Evolutionary conservation across 2,329 filamentous ascomycete genomes (phyloP), one percentile per base, ranked within the genome.

Genomic region (Cladosporium colombiae): DNA sequence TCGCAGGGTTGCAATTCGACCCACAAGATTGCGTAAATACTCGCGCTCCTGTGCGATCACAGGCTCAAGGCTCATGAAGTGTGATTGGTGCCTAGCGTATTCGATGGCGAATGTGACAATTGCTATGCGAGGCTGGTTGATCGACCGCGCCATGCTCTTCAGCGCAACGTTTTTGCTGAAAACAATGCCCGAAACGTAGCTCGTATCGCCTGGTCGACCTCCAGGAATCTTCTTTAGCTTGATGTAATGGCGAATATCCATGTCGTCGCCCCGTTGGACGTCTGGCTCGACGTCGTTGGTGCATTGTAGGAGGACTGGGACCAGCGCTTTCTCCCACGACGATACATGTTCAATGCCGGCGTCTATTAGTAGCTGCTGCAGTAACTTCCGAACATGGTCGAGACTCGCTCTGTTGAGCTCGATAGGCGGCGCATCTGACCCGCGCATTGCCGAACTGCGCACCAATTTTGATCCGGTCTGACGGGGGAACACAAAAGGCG

Each of bases 61-160:
- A 46, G 94, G 94, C 72, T 98, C 93, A 59, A 99, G 81, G 73
- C 95, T 99, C 93, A 99, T 97, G 76, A 99, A 98, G 76, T 98
- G 93, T 69, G 92, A 87, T 74, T 94, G 89, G 71, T 97, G 93
- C 46, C 95, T 88, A 66, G 96, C 92, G 77, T 99, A 99, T 76
- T 99, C 95, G 66, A 99, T 92, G 0, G 95, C 89, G 74, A 99
- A 99, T 0, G 93, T 94, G 65, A 99, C 89, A 69, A 99, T 92
- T 58, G 97, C 85, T 68, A 99, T 95, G 35, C 92, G 89, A 3
- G 95, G 95, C 64, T 91, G 89, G 14, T 85, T 78, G 68, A 98
- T 95, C 68, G 88, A 91, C 65, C 95, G 87, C 21, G 91, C 89
- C 95, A 99, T 99, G 78, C 91, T 96, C 77, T 99, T 99, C 62